Conservation (phyloP, 2,329 filamentous ascomycete genomes). For the Magnaporthiopsis rhizophila region DNA sequence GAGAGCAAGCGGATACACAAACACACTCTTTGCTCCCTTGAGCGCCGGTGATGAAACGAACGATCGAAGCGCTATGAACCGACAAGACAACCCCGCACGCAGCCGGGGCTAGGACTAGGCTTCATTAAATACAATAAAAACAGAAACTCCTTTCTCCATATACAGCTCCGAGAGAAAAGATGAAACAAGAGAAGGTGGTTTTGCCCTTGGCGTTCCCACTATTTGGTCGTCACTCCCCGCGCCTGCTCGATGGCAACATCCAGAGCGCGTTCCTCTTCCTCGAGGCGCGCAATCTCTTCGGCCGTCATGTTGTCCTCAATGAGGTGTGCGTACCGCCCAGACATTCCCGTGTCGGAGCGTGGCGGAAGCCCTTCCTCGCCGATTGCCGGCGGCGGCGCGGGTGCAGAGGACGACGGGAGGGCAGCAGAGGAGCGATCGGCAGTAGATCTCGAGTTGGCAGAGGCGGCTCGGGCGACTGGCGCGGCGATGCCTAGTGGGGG, state of each 20-base stretch:
- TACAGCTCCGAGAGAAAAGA: background rate
- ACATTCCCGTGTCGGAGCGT: constrained; percentile 19
- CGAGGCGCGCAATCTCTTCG: constrained; percentile 45
- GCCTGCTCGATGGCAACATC: constrained; percentile 48
- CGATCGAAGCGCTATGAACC: too few species aligned
- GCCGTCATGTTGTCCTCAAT: constrained; percentile 54
- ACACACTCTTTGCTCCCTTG: background rate
- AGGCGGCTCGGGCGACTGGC: background rate
- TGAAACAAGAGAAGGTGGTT: background rate
- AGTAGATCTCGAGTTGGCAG: background rate
- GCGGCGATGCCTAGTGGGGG: constrained; percentile 1
- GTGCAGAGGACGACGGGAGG: background rate
- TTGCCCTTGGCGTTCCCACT: background rate
- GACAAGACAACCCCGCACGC: background rate
- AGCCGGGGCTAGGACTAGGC: constrained; percentile 29
- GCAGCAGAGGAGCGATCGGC: background rate
- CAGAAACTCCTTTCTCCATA: background rate
- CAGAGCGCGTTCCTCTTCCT: constrained; percentile 50
- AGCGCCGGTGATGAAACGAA: background rate
- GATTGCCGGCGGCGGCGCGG: constrained; percentile 9
- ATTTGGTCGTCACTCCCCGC: constrained; percentile 13
- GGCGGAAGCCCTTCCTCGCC: constrained; percentile 15
- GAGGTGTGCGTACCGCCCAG: constrained; percentile 38
- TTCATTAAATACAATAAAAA: constrained; percentile 3
- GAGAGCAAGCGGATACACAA: too few species aligned